These are phyloP conservation scores for Penicillium waksmanii DNA, from an alignment of 495 filamentous ascomycete species.

Conservation along the genomic window DNA sequence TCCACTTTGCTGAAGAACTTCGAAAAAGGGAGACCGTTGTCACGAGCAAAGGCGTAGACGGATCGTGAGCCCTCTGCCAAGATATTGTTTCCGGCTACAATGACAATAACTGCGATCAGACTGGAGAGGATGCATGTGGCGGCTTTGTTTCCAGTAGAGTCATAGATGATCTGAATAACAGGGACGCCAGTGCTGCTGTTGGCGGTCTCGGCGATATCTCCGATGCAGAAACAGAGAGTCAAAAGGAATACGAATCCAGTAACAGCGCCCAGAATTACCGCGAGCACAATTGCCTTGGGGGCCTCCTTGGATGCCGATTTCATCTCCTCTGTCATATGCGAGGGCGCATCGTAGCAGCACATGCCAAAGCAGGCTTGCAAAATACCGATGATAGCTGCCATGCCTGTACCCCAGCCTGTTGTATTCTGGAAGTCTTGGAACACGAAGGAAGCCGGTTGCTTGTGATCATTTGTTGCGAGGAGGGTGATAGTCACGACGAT, in stretches of 20 bases:
- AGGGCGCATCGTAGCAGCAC: slow-evolving; percentile 54
- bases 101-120: slow-evolving; percentile 45
- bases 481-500: slow-evolving; percentile 54
- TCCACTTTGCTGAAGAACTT: slow-evolving; percentile 44
- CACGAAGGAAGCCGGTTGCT: slow-evolving; percentile 59
- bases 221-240: slow-evolving; percentile 54
- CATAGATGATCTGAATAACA: slow-evolving; percentile 53
- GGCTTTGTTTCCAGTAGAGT: slow-evolving; percentile 45
- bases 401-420: slow-evolving; percentile 54
- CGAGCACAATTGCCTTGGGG: slow-evolving; percentile 57
- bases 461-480: slow-evolving; percentile 57
- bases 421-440: slow-evolving; percentile 61
- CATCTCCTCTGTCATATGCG: slow-evolving; percentile 58
- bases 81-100: slow-evolving; percentile 46
- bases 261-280: slow-evolving; percentile 53
- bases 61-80: slow-evolving; percentile 49
- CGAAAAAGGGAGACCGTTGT: slow-evolving; percentile 53
- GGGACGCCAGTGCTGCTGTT: slow-evolving; percentile 49
- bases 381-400: slow-evolving; percentile 58
- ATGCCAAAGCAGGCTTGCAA: slow-evolving; percentile 62
- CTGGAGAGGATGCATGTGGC: slow-evolving; percentile 45
- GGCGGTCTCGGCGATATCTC: slow-evolving; percentile 44
- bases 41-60: slow-evolving; percentile 52
- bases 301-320: slow-evolving; percentile 53
- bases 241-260: slow-evolving; percentile 56